Evolutionary conservation across 1,284 basidiomycete species (phyloP).

Genomic region (Trametes versicolor): DNA sequence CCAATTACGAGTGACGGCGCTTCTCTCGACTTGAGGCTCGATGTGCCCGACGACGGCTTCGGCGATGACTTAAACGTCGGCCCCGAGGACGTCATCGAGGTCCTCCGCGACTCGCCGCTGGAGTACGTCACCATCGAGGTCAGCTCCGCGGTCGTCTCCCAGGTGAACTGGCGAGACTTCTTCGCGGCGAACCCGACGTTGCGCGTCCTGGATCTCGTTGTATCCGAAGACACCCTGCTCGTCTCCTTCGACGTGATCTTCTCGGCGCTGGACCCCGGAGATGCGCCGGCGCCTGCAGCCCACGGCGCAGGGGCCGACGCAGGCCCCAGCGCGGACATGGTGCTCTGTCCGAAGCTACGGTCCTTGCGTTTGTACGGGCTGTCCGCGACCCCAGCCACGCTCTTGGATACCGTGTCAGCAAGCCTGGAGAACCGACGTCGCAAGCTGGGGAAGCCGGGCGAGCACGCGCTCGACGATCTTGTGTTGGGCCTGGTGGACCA

Average conservation of each 20-base stretch:
- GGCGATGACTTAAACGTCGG: not conserved
- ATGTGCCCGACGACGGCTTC: not conserved
- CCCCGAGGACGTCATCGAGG: not conserved
- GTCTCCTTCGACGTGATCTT: not conserved
- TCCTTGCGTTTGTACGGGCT: not conserved
- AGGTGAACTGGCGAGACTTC: not conserved
- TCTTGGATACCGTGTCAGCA: not conserved
- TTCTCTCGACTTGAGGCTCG: not conserved
- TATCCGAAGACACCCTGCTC: not conserved
- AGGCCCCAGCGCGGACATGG: not conserved
- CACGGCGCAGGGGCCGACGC: too few species aligned
- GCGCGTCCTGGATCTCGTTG: not conserved
- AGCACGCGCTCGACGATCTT: not conserved
- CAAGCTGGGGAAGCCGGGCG: not conserved
- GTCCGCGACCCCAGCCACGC: not conserved
- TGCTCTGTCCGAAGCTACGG: not conserved
- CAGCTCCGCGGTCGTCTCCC: not conserved
- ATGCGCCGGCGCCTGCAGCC: not conserved
- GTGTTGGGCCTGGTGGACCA: not conserved
- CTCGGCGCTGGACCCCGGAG: not conserved
- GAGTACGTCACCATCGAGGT: not conserved
- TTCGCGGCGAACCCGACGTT: not conserved
- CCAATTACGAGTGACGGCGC: too few species aligned
- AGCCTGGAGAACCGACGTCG: not conserved
- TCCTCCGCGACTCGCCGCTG: not conserved